Evolutionary conservation across 345 rosid genomes (phyloP), one percentile per base, ranked within the genome.

Genomic region (Pistacia integerrima): DNA sequence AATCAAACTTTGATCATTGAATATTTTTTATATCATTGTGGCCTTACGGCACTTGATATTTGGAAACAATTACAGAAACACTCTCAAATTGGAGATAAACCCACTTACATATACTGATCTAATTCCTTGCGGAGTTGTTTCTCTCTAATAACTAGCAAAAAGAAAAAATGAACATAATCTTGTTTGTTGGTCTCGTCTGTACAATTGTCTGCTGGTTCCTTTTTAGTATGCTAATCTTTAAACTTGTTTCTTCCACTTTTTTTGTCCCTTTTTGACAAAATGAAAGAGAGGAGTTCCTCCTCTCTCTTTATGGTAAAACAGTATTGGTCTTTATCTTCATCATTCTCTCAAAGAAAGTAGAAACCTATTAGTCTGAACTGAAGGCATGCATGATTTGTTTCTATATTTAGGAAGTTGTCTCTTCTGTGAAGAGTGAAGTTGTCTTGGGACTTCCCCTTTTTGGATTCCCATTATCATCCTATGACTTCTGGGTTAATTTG

Each of bases 401-500:
- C 49, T 64, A 28, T 54, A 0, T 36, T 58, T 64, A 55, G 61
- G 64, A 36, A 60, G 41, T 64, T 25, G 3, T 28, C 3, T 44
- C 22, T 59, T 25, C 13, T 25, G 14, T 2, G 36, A n/a, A 36
- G 74, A 16, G 14, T 2, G 36, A n/a, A 36, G 74, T 7, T n/a
- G 62, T 11, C 52, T 22, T 70, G 1, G 69, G 67, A 59, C 22
- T 6, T 57, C 10, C 64, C 30, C 63, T 41, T 41, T 41, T 41
- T 41, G 46, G 46, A 41, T 7, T 41, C 46, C 46, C 8, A 41
- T 41, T 41, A 41, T 41, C 46, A 41, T 41, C 46, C 46, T 41
- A 82, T 11, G 72, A 38, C 78, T 88, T 91, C 36, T 74, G 75
- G 78, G 83, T 75, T 78, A 92, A 76, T n/a, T 62, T 85, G 80